These are phyloP conservation scores for Taiozyma onychis DNA, from an alignment of 1,139 yeast genomes.

Conservation along the genomic window DNA sequence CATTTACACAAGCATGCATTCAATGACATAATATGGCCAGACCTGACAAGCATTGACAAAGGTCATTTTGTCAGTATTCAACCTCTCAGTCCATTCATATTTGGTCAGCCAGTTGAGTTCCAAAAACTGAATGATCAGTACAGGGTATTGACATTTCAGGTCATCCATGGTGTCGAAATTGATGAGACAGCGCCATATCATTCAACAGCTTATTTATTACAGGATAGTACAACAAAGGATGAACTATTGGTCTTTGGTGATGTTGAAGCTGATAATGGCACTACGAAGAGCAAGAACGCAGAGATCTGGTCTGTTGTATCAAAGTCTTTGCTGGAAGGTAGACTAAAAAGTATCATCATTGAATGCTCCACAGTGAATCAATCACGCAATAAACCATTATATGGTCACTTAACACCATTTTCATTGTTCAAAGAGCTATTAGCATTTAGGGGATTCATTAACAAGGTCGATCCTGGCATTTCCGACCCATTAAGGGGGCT, in stretches of 20 bases:
- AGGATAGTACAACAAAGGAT: slow-evolving; percentile 29
- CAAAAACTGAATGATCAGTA: slow-evolving; percentile 23
- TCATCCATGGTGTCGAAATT: slow-evolving; percentile 32
- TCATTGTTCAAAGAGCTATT: slow-evolving; percentile 54
- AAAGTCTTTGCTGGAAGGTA: slow-evolving; percentile 33
- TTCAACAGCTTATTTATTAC: slow-evolving; percentile 49
- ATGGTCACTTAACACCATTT: slow-evolving; percentile 76
- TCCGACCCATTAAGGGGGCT: slow-evolving; percentile 38
- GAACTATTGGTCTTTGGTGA: slow-evolving; percentile 69
- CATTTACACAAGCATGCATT: slow-evolving; percentile 54
- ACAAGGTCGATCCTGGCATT: background rate
- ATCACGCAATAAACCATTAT: slow-evolving; percentile 43
- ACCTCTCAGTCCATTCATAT: background rate
- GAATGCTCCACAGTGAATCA: slow-evolving; percentile 68
- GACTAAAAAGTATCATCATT: slow-evolving; percentile 51
- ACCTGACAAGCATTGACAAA: slow-evolving; percentile 26
- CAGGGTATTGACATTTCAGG: slow-evolving; percentile 23
- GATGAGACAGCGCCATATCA: slow-evolving; percentile 20
- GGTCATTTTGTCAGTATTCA: slow-evolving; percentile 22
- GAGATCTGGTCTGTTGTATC: slow-evolving; percentile 56
- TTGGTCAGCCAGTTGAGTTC: background rate
- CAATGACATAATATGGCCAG: slow-evolving; percentile 81
- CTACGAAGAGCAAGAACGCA: slow-evolving; percentile 38
- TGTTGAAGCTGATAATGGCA: slow-evolving; percentile 60
- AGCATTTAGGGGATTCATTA: slow-evolving; percentile 27